A percentile compares a stretch with the other conserved stretches of the same genome.
These are phyloP conservation scores for Ophiostoma himal-ulmi DNA, from an alignment of 2,329 filamentous ascomycete species.

Conservation along the genomic window DNA sequence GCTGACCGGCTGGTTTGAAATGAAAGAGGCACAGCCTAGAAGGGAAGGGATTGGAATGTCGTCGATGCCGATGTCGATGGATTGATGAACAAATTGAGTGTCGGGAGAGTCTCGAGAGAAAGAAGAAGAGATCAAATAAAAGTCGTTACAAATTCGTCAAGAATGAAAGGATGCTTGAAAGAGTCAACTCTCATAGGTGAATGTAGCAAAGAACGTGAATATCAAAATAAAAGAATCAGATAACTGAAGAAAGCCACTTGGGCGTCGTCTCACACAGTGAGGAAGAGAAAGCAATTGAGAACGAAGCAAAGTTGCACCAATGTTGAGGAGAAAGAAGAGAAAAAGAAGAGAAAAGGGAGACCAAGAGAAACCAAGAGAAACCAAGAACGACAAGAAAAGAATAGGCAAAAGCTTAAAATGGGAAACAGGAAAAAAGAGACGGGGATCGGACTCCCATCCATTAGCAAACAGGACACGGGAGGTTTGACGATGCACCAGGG, in stretches of 20 bases:
- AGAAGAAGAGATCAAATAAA: constrained; percentile 4
- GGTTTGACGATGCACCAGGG: constrained; percentile 6
- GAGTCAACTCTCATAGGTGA: constrained; percentile 20
- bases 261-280: constrained; percentile 21
- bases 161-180: constrained; percentile 15
- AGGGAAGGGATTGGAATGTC: background rate
- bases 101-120: background rate
- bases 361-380: background rate
- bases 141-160: constrained; percentile 5
- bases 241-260: constrained; percentile 25
- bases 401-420: constrained; percentile 8
- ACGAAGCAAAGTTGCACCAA: constrained; percentile 1
- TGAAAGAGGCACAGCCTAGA: constrained; percentile 19
- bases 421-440: constrained; percentile 17
- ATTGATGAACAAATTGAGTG: background rate
- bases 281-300: constrained; percentile 15
- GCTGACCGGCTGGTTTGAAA: constrained; percentile 2
- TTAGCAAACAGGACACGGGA: background rate
- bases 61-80: background rate
- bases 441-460: background rate
- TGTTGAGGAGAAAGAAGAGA: background rate
- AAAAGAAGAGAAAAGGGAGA: background rate
- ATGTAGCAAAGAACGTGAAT: constrained; percentile 20
- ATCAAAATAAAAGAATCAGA: constrained; percentile 23
- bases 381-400: constrained; percentile 22